Conservation (phyloP, 495 filamentous ascomycete species). For the Entonaema liquescens region DNA sequence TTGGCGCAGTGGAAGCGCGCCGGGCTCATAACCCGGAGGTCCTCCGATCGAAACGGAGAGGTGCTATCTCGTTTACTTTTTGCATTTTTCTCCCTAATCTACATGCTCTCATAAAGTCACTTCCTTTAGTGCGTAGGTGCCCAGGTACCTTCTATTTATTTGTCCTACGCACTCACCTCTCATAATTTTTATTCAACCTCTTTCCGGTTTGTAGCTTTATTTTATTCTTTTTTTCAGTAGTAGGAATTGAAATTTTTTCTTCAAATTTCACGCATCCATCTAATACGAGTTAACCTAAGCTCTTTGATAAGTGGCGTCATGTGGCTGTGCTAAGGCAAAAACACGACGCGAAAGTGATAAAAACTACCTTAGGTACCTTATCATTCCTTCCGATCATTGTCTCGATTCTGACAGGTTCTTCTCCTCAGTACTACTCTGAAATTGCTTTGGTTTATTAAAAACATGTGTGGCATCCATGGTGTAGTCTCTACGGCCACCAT, state of each 20-base stretch:
- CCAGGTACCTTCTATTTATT: background rate
- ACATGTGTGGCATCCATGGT: constrained; percentile 62
- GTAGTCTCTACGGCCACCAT: constrained; percentile 41
- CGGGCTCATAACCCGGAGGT: constrained; percentile 66
- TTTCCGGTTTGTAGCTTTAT: background rate
- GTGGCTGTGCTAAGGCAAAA: background rate
- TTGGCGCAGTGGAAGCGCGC: constrained; percentile 65
- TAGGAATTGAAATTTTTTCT: background rate
- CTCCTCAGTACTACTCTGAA: background rate
- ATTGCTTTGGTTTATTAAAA: constrained; percentile 5
- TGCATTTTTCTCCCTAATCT: background rate
- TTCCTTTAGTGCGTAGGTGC: too few relatives aligned
- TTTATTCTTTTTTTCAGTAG: background rate
- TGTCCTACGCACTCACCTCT: too few relatives aligned
- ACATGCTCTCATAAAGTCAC: too few relatives aligned
- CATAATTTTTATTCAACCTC: too few relatives aligned
- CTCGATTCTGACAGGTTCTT: constrained; percentile 3
- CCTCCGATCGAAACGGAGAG: constrained; percentile 63
- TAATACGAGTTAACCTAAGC: background rate
- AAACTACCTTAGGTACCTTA: background rate
- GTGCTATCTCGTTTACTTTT: constrained; percentile 47
- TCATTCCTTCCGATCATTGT: background rate
- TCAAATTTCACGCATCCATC: background rate
- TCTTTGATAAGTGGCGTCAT: background rate
- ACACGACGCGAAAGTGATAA: constrained; percentile 1